These are phyloP conservation scores for Lentithecium fluviatile DNA, from an alignment of 495 filamentous ascomycete species.

Conservation along the genomic window DNA sequence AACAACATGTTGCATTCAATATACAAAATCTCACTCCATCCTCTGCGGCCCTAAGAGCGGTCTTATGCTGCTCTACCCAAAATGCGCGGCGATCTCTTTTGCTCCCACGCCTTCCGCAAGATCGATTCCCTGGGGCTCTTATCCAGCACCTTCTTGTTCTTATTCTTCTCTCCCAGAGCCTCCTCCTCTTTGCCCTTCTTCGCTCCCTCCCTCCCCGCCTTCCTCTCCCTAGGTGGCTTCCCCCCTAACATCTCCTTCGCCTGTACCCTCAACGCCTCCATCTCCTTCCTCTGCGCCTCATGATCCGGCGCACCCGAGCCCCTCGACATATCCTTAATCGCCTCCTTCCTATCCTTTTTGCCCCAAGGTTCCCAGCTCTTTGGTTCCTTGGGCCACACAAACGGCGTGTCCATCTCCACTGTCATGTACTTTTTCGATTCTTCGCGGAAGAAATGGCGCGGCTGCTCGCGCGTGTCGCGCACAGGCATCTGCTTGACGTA, in stretches of 20 bases:
- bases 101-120: neutral
- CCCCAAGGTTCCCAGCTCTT: constrained; percentile 57
- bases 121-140: neutral
- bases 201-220: constrained; percentile 41
- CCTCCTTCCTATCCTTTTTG: constrained; percentile 37
- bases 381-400: constrained; percentile 74
- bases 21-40: neutral
- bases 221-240: no score
- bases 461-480: constrained; percentile 46
- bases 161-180: neutral
- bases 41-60: neutral
- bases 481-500: constrained; percentile 71
- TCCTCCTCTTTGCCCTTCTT: neutral
- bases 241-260: constrained; percentile 57
- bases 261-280: constrained; percentile 50
- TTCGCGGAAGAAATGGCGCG: constrained; percentile 55
- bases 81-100: neutral
- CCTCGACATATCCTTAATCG: constrained; percentile 18
- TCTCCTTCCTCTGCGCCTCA: constrained; percentile 39
- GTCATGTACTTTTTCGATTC: constrained; percentile 82
- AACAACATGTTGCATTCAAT: neutral
- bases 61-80: neutral
- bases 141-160: neutral
- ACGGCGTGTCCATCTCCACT: constrained; percentile 77
- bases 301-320: constrained; percentile 33